These are phyloP conservation scores for Pleurotus citrinopileatus DNA, from an alignment of 768 basidiomycete species.

Conservation along the genomic window DNA sequence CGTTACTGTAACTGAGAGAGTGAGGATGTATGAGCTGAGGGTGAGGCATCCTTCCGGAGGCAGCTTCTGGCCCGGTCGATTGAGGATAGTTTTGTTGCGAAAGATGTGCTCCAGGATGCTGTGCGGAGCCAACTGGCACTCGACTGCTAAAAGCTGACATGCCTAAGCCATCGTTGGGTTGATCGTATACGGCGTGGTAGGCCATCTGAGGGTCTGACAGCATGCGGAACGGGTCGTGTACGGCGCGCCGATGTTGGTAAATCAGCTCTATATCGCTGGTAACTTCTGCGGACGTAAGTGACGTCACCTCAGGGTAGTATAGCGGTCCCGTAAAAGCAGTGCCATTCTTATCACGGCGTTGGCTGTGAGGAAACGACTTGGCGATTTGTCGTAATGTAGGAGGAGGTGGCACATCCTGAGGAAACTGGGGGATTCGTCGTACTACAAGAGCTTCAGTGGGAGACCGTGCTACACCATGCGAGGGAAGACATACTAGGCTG, in stretches of 20 bases:
- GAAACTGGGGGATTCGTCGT: slow-evolving; percentile 58
- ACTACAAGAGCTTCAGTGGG: slow-evolving; percentile 29
- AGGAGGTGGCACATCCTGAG: slow-evolving; percentile 47
- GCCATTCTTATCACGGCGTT: slow-evolving; percentile 8
- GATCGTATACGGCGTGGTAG: neutral
- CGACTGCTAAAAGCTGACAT: slow-evolving; percentile 9
- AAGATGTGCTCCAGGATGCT: neutral
- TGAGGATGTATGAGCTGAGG: slow-evolving; percentile 5
- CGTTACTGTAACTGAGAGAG: slow-evolving; percentile 11
- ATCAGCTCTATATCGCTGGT: slow-evolving; percentile 53
- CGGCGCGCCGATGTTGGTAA: slow-evolving; percentile 37
- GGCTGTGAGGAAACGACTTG: slow-evolving; percentile 45
- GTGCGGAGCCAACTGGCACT: slow-evolving; percentile 1
- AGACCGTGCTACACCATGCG: neutral
- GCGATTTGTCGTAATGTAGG: slow-evolving; percentile 68
- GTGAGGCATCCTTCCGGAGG: neutral
- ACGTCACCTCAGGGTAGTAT: slow-evolving; percentile 43
- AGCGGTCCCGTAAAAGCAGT: slow-evolving; percentile 15
- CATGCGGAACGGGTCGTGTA: slow-evolving; percentile 12
- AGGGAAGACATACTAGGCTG: slow-evolving; percentile 53
- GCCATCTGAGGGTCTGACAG: slow-evolving; percentile 7
- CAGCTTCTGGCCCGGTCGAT: neutral
- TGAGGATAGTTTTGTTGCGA: neutral
- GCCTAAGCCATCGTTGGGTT: slow-evolving; percentile 9
- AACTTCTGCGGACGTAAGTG: slow-evolving; percentile 47